phyloP scores from a whole-genome alignment of 75 land plant species.

The Azolla pinnata region DNA sequence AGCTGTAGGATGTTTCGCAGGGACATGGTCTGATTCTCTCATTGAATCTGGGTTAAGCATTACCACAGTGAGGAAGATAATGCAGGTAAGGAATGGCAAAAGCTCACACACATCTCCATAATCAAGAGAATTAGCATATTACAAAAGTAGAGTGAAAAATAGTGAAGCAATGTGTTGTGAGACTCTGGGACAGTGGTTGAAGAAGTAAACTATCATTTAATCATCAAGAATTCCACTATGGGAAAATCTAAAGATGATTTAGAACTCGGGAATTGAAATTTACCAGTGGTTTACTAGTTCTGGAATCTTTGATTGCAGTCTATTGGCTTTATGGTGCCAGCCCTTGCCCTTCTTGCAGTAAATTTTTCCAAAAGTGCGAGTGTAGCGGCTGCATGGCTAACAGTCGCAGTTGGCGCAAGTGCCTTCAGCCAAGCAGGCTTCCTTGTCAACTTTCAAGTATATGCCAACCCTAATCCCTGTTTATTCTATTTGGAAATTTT shows the following conservation, averaged over 20 bases:
- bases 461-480: too few species aligned
- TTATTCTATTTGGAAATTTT: neutral
- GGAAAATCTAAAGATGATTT: neutral
- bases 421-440: slow-evolving; percentile 95
- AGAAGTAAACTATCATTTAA: too few species aligned
- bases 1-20: slow-evolving; percentile 64
- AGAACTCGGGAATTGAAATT: neutral
- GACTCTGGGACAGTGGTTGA: too few species aligned
- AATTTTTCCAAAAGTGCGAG: slow-evolving; percentile 47
- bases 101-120: neutral
- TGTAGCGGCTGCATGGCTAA: slow-evolving; percentile 75
- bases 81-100: slow-evolving; percentile 54
- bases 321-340: slow-evolving; percentile 90
- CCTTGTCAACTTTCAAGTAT: slow-evolving; percentile 90
- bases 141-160: neutral
- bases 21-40: slow-evolving; percentile 58
- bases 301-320: slow-evolving; percentile 40
- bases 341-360: slow-evolving; percentile 69
- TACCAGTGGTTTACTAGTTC: neutral
- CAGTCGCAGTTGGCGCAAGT: slow-evolving; percentile 71
- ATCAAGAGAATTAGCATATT: neutral
- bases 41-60: slow-evolving; percentile 44
- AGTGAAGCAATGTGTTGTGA: too few species aligned
- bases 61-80: slow-evolving; percentile 74
- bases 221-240: too few species aligned